Base-by-base conservation (phyloP, 2,329 filamentous ascomycete genomes). In the Periglandula ipomoeae region DNA sequence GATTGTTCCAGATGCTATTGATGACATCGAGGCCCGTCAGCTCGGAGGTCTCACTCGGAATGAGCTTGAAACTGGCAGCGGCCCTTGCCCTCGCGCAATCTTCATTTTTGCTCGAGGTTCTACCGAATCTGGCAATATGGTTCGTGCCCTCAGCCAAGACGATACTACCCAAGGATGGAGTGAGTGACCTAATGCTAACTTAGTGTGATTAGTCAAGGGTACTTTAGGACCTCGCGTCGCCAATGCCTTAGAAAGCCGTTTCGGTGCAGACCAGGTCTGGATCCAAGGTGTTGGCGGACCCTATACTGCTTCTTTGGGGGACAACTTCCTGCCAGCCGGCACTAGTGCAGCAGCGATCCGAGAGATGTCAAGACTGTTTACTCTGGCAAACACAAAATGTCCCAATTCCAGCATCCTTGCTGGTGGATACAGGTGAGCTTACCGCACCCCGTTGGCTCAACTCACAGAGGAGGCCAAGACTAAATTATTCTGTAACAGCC, bases 271-370 rank as follows among this genome's bases (percentile, higher is more conserved):
- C 8, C 50, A 57, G 17, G 52, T 70, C 50, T 69, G 66, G 66
- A 64, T 72, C 20, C 71, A 74, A 53, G 72, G 72, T 13, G 68
- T 75, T 13, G 65, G 66, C 5, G 61, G 61, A 22, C 52, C 60
- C 2, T 75, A 75, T 57, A 57, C 49, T 1, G 70, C 69, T 0
- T 53, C 53, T 1, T 38, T 72, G 0, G 48, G 55, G 1, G 59
- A 61, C 22, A 73, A 73, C 52, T 58, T 62, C 35, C 59, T 69
- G 1, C 64, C 67, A 3, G 52, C 58, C 2, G 69, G 70, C 35
- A 70, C 70, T 1, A 59, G 60, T 32, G 39, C 40, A 4, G 61
- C 51, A 5, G 66, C 68, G 27, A 73, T 75, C 49, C 48, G 59
- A 1, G 70, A 70, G 47, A 70, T 68, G 30, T 64, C 63, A 22